Base-by-base conservation (phyloP, 192 early-diverging fungal species). In the Entomortierella chlamydospora region DNA sequence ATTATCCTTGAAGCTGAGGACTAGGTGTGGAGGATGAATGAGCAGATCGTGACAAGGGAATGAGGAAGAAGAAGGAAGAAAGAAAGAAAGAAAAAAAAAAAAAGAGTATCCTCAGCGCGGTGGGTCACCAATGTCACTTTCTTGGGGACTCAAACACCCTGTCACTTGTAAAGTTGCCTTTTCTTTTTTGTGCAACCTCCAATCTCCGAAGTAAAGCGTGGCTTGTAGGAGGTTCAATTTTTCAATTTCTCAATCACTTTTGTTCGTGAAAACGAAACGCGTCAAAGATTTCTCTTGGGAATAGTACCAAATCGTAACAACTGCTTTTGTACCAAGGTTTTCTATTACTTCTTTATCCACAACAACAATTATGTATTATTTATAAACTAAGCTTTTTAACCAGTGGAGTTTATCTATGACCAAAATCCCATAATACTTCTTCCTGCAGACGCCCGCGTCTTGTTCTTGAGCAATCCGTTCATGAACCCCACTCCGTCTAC, bases 401-500 rank as follows among this genome's bases (percentile, higher is more conserved):
- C n/a, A n/a, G n/a, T n/a, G n/a, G n/a, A n/a, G n/a, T n/a, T n/a
- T n/a, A 1, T n/a, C 50, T 45, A 79, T 18, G 76, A 79, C 76
- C 76, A 79, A 28, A 79, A 70, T 4, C 76, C 76, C 76, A 79
- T 77, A 42, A 76, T 26, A 22, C 58, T 76, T 6, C 72, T 53
- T 1, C 77, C 68, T 25, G 67, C 69, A 23, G 83, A 81, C 6
- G 68, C 64, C n/a, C 78, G 51, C 9, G 78, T 64, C 56, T 80
- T 84, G 31, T 43, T 76, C 53, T 77, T 84, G n/a, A 82, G 57
- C 30, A 83, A 59, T 0, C 78, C 78, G 68, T 72, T 84, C 78
- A 84, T 81, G 41, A 73, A 81, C 42, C 77, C 82, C 12, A 83
- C 82, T 4, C 83, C 83, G 66, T 84, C 83, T 51, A 84, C 78